Conservation (phyloP, 805 yeast species). For the Candida qinlingensis region DNA sequence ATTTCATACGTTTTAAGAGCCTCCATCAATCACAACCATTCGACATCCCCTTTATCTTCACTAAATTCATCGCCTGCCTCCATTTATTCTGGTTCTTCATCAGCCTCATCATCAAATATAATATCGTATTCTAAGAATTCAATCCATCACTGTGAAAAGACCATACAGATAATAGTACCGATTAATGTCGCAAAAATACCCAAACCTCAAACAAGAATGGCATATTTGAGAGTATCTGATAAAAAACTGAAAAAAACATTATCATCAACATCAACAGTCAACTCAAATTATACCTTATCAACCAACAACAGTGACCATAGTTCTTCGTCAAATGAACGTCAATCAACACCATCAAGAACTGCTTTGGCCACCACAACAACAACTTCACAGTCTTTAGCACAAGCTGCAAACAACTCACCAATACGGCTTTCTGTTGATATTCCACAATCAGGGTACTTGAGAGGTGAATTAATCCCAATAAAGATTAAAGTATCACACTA, state of each 20-base stretch:
- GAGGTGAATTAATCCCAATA: slow-evolving; percentile 78
- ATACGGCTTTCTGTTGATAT: slow-evolving; percentile 40
- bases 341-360: slow-evolving; percentile 1
- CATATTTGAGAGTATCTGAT: slow-evolving; percentile 54
- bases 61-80: slow-evolving; percentile 19
- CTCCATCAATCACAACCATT: slow-evolving; percentile 22
- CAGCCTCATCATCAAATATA: slow-evolving; percentile 9
- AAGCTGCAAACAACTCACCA: slow-evolving; percentile 13
- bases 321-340: slow-evolving; percentile 12
- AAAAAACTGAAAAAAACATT: slow-evolving; percentile 32
- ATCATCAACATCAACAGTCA: slow-evolving; percentile 38
- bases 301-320: slow-evolving; percentile 19
- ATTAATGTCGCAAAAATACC: slow-evolving; percentile 66
- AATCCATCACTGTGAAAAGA: slow-evolving; percentile 47
- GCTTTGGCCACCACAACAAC: background rate
- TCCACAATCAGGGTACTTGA: slow-evolving; percentile 62
- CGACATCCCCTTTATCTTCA: slow-evolving; percentile 14
- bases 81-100: slow-evolving; percentile 15
- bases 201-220: slow-evolving; percentile 58
- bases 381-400: background rate
- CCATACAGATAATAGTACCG: slow-evolving; percentile 61
- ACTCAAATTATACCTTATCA: slow-evolving; percentile 24
- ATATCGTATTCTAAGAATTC: slow-evolving; percentile 20
- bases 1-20: slow-evolving; percentile 62
- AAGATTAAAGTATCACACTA: slow-evolving; percentile 63